Base-by-base conservation (phyloP, 148 eudicot genomes). In the Rhododendron griersonianum region DNA sequence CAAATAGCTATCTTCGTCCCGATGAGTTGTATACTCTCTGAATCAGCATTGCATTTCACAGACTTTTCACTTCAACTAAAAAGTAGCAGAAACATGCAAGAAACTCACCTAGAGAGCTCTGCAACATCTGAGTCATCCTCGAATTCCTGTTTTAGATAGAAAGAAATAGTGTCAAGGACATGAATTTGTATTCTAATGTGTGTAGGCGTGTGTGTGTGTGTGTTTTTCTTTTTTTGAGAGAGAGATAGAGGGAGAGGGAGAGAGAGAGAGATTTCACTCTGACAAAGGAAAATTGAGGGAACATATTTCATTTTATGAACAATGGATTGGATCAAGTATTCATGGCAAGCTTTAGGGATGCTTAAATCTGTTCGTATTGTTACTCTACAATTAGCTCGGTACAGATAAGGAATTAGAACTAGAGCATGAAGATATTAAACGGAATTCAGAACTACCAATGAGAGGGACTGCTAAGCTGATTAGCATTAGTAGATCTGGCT, bases 61-160 rank as follows among this genome's bases (percentile, higher is more conserved):
- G 25, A 25, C n/a, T 69, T 28, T 3, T 47, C 44, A 81, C 18
- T 51, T 11, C 21, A 37, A 35, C 1, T 19, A 47, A 81, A 83
- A 41, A 77, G 51, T 77, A 83, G 48, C 80, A 74, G 9, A 84
- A 74, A 1, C 5, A 61, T 1, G 1, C 16, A 86, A 47, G 63
- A 77, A 74, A 61, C 93, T 90, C 85, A 96, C 98, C 99, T 89
- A 96, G 89, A 81, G 99, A 96, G 89, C 97, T 96, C 88, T 95
- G 99, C 91, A 96, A 88, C 87, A 96, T 91, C 89, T 96, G 98
- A 74, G 99, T 96, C 69, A 96, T 97, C 86, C 95, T 96, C 39
- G 97, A 95, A 85, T 95, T 96, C 92, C 98, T 96, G 93, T 55
- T 84, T 85, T 57, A 44, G 39, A 19, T 39, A 81, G 9, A 81